Base-by-base conservation (phyloP, 345 rosid genomes). In the Hypericum perforatum region DNA sequence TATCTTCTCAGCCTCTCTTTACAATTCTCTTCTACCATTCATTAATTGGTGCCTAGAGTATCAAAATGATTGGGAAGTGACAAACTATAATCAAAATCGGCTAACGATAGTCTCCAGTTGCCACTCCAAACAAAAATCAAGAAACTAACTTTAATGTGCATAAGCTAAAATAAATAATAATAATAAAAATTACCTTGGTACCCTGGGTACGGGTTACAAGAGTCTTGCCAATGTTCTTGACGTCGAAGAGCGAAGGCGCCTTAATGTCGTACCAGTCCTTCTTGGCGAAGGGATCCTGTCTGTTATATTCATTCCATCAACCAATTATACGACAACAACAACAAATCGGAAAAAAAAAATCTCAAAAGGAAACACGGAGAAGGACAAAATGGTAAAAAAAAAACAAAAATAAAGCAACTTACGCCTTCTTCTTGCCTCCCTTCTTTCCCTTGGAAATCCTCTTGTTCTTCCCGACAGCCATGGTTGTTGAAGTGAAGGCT, bases 381-480 rank as follows among this genome's bases (percentile, higher is more conserved):
- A 41, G 43, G 9, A 41, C 7, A 41, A 9, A 41, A 41, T 41
- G 6, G 43, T 41, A 41, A 7, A 59, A 45, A 7, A 52, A 11
- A 12, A 22, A 37, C 38, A 37, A 16, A 11, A n/a, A 37, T 11
- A 51, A 40, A 41, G 7, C 16, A 6, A 64, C 80, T 71, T 43
- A 75, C 80, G 80, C 80, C 69, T 75, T 75, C 80, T 75, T 75
- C 70, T 75, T 75, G 49, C 80, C 69, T 62, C 80, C 80, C 72
- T 75, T 75, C 71, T 75, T 75, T 8, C 80, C 80, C 74, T 71
- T 75, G n/a, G 80, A 75, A 22, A 75, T 75, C 55, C 80, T 61
- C 76, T 75, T 75, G 76, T 75, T 75, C 72, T 75, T 75, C 37
- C 76, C 78, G 60, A 73, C 74, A 43, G 78, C 78, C 78, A 73